Evolutionary conservation across 768 basidiomycete genomes (phyloP), one percentile per base, ranked within the genome.

Genomic region (Hericium erinaceus): DNA sequence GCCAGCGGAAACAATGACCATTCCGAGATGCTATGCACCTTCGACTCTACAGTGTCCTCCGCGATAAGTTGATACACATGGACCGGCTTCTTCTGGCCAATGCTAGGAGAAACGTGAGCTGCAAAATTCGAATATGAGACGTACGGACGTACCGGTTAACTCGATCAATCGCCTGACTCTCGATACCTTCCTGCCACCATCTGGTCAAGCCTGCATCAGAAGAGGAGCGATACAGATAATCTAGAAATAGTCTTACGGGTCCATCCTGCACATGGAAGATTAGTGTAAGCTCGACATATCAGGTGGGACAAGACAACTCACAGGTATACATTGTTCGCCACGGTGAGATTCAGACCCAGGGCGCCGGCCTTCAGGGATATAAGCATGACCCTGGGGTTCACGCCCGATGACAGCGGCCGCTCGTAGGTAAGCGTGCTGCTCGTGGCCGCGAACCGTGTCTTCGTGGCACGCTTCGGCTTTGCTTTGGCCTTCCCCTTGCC

Each of bases 181-280:
- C 89, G 39, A 92, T 92, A 2, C 89, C 87, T 65, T 90, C 88
- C 77, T 85, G 87, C 87, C 87, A 89, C 85, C 87, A 89, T n/a
- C 86, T 88, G 58, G 41, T 58, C 8, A 37, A 41, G 53, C 44
- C 33, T 33, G n/a, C 16, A 57, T 55, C 16, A 63, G 48, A 5
- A 9, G 16, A 9, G 12, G 6, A 20, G 33, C 28, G 39, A 26
- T 51, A 37, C 24, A 9, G 20, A 20, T n/a, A 39, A 39, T n/a
- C n/a, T 1, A 12, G n/a, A 46, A 28, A 12, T n/a, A 44, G 49
- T 79, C 86, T 76, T 65, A 90, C 86, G 89, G 88, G 65, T 90
- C 89, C 89, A 91, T 90, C 39, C 87, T 89, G 60, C 33, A 51
- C 33, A 26, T 57, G 56, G 56, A 20, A 52, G 7, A 54, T 53